Evolutionary conservation across 2,329 filamentous ascomycete genomes (phyloP), one percentile per base, ranked within the genome.

Genomic region (Chrysoporthe deuterocubensis): DNA sequence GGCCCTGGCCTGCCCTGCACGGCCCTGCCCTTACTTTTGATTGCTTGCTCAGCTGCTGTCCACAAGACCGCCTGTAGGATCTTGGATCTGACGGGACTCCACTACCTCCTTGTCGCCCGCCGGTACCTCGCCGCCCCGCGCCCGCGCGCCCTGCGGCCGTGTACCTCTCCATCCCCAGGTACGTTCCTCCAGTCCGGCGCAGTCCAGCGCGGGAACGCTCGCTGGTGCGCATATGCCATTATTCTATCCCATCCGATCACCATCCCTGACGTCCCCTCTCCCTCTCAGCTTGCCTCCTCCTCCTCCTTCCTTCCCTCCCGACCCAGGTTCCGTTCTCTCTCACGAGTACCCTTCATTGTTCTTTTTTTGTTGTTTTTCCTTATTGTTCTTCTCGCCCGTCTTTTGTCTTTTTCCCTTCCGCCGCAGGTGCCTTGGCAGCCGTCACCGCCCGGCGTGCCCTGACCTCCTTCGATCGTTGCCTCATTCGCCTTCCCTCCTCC

Each of bases 41-140:
- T 65, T 65, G 14, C 40, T 32, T 44, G 50, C 50, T 65, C 62
- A 65, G 62, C 62, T 65, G 42, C 32, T 64, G 62, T 57, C 62
- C 62, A 56, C 62, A 56, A n/a, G 59, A 48, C 37, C 32, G 16
- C 18, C 62, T n/a, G 43, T 7, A 58, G 54, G 52, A 65, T 65
- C 62, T 65, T 65, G 50, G 50, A 54, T 32, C 50, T 54, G 50
- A 54, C 44, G 48, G 18, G 61, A 14, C 32, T 54, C 61, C 61
- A 50, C 44, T 62, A 21, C 50, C 44, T 62, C 34, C 43, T 43
- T 26, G 46, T 52, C 21, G 50, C 50, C 50, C 42, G 42, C n/a
- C 16, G 63, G 44, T 65, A 65, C 63, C 44, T 65, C 13, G 4
- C n/a, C 5, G 26, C 42, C n/a, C 43, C 63, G 34, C 44, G 34